phyloP scores from a whole-genome alignment of 768 basidiomycete genomes.

The Boletus tylopilopsis region DNA sequence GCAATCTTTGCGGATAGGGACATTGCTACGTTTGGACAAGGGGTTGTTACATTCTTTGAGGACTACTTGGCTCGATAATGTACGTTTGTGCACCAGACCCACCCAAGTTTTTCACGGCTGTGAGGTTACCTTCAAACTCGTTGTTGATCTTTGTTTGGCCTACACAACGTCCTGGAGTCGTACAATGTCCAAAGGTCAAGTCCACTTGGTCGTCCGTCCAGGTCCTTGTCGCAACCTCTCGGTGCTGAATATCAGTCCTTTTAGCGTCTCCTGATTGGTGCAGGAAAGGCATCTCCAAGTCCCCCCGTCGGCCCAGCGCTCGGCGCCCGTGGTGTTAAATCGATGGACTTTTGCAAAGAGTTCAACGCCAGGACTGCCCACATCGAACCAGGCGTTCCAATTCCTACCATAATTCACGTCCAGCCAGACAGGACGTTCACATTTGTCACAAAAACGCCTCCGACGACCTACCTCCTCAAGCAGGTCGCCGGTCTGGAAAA shows the following conservation, averaged over 20 bases:
- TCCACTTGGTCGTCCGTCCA: conserved; percentile 70
- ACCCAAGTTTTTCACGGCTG: too few relatives aligned
- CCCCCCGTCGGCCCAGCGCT: conserved; percentile 97
- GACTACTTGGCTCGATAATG: conserved; percentile 24
- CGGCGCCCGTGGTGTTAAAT: conserved; percentile 97
- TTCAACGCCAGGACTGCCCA: conserved; percentile 97
- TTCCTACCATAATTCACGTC: conserved; percentile 89
- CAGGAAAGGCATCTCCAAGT: conserved; percentile 93
- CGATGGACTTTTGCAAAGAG: conserved; percentile 99
- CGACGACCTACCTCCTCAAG: conserved; percentile 87
- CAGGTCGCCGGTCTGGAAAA: conserved; percentile 87
- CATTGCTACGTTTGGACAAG: conserved; percentile 39
- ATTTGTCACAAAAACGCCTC: conserved; percentile 90
- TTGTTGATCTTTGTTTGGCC: conserved; percentile 25
- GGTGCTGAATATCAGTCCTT: conserved; percentile 14
- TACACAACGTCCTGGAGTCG: neutral
- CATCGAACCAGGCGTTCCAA: conserved; percentile 78
- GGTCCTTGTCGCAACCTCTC: neutral
- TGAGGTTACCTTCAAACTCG: too few relatives aligned
- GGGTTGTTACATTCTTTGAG: conserved; percentile 38
- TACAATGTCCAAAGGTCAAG: conserved; percentile 66
- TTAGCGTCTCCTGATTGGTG: conserved; percentile 82
- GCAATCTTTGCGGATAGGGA: conserved; percentile 38
- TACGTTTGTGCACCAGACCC: neutral
- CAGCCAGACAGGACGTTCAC: conserved; percentile 94